These are phyloP conservation scores for Vitis hybrid DNA, from an alignment of 177 flowering plant genomes.

Conservation along the genomic window DNA sequence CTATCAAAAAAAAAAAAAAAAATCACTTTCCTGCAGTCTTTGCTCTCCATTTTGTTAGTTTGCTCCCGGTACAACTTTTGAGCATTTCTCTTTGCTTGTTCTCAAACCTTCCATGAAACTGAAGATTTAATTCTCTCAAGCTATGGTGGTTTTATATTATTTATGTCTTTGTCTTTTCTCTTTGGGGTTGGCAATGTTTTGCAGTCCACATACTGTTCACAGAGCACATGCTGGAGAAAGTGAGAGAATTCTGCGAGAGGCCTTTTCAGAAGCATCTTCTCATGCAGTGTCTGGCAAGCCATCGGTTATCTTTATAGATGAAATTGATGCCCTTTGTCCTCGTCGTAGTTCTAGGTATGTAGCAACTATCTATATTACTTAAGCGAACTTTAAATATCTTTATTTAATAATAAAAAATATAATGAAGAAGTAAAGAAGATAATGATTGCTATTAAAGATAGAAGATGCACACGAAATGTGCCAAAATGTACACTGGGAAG, in stretches of 20 bases:
- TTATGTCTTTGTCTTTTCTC: neutral
- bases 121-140: neutral
- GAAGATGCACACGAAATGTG: too few species aligned
- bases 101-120: too few species aligned
- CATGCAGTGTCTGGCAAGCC: constrained; percentile 60
- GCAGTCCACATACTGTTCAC: constrained; percentile 85
- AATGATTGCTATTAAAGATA: too few species aligned
- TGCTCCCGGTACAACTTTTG: too few species aligned
- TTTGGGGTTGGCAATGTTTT: constrained; percentile 10
- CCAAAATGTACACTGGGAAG: too few species aligned
- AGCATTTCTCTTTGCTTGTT: too few species aligned
- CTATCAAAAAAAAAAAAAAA: too few species aligned
- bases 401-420: neutral
- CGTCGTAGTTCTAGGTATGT: constrained; percentile 80
- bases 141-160: neutral
- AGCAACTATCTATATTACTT: neutral
- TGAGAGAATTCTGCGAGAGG: constrained; percentile 76
- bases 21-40: too few species aligned
- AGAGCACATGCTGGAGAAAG: constrained; percentile 92
- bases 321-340: constrained; percentile 92
- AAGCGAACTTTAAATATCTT: neutral
- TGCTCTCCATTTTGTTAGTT: too few species aligned
- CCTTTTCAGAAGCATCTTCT: constrained; percentile 75
- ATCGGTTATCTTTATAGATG: constrained; percentile 87
- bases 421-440: too few species aligned